phyloP scores from a whole-genome alignment of 2,329 filamentous ascomycete species.

The Neoscytalidium dimidiatum region DNA sequence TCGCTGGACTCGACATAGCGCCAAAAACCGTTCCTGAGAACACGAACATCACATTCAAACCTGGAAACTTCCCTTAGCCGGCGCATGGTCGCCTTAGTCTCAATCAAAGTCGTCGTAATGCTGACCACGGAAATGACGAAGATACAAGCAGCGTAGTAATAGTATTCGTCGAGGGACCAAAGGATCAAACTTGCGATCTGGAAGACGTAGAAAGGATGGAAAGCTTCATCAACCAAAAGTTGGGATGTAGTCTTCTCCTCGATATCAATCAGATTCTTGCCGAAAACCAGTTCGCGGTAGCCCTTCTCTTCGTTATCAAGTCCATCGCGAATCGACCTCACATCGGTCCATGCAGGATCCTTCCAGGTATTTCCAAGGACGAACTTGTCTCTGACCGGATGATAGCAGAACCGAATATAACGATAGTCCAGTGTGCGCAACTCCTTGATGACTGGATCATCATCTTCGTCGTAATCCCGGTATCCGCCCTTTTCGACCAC shows the following conservation, averaged over 20 bases:
- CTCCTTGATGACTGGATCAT: conserved; percentile 73
- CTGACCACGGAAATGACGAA: conserved; percentile 93
- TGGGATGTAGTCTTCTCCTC: conserved; percentile 83
- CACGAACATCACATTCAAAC: conserved; percentile 93
- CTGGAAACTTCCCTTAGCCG: conserved; percentile 86
- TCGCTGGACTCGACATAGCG: conserved; percentile 83
- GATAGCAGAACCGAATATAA: conserved; percentile 90
- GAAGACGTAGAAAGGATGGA: conserved; percentile 98
- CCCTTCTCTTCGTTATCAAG: conserved; percentile 88
- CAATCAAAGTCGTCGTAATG: conserved; percentile 83
- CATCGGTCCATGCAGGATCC: conserved; percentile 83
- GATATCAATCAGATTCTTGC: conserved; percentile 87
- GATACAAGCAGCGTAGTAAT: conserved; percentile 95
- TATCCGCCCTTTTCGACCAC: conserved; percentile 62
- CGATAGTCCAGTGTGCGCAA: conserved; percentile 85
- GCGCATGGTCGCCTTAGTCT: conserved; percentile 90
- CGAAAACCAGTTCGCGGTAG: conserved; percentile 82
- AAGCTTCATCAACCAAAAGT: conserved; percentile 88
- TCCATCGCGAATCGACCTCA: conserved; percentile 72
- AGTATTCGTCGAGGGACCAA: conserved; percentile 96
- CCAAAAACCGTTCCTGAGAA: conserved; percentile 95
- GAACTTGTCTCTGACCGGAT: conserved; percentile 87
- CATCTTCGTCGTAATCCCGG: conserved; percentile 69
- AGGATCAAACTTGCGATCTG: conserved; percentile 91
- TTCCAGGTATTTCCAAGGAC: conserved; percentile 88